Base-by-base conservation (phyloP, 2,329 filamentous ascomycete species). In the Aspergillus fumigatiaffinis region DNA sequence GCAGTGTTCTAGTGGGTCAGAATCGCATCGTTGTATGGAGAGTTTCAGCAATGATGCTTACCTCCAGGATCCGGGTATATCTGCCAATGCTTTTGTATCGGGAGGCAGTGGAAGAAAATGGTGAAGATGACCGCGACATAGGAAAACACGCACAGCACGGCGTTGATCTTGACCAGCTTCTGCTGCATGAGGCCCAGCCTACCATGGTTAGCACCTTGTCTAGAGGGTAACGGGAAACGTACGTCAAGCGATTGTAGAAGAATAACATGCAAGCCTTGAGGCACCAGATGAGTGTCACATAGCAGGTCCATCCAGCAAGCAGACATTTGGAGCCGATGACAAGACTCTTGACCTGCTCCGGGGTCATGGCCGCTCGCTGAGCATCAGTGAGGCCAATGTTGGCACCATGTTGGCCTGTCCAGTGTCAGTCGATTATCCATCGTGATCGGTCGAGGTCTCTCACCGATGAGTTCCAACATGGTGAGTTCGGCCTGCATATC, bases 201-300 rank as follows among this genome's bases (percentile, higher is more conserved):
- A 49, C 12, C 28, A 0, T 9, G 20, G 44, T 47, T 14, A 47
- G 44, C 21, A 20, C 9, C 3, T 44, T 2, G 17, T 17, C 20
- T 52, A 35, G 29, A 32, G 1, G 3, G 7, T 7, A 20, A 8
- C 29, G 6, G 38, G 17, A 25, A 20, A 28, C 73, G 50, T 67
- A 78, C 76, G 77, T 79, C 58, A 79, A 69, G 46, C 77, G 71
- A 50, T 71, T 67, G 59, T 76, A 78, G 56, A 78, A 75, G 57
- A 72, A 78, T n/a, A 79, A 61, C 63, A 78, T 76, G 58, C 73
- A 75, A 4, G 70, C 74, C 57, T 79, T 79, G 25, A 79, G 65
- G 3, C 50, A 69, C 74, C 77, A 79, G 20, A 79, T 77, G 17
- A 79, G 61, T 4, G 72, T 73, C 6, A 76, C 68, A 54, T 79